Conservation (phyloP, 2,329 filamentous ascomycete species). For the Phaeosphaeria sp. region DNA sequence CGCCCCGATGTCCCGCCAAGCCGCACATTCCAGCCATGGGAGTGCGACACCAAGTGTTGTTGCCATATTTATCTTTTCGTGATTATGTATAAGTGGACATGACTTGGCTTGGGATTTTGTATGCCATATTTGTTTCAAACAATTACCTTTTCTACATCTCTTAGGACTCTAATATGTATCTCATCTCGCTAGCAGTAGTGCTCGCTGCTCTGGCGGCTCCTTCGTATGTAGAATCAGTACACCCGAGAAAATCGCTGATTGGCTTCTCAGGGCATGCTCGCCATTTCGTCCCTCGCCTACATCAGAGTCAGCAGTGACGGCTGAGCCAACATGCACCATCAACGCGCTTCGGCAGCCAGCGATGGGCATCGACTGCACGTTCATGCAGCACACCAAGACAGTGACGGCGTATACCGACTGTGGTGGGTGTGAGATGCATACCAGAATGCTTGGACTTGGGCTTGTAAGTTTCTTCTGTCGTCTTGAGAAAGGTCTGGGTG, state of each 20-base stretch:
- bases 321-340: conserved; percentile 21
- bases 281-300: background rate
- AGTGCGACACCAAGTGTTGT: background rate
- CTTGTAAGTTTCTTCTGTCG: conserved; percentile 21
- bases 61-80: background rate
- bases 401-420: conserved; percentile 36
- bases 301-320: background rate
- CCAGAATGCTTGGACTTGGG: conserved; percentile 26
- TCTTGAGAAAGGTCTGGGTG: background rate
- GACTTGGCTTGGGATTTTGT: background rate
- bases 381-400: conserved; percentile 29
- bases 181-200: background rate
- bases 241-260: background rate
- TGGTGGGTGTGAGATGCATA: conserved; percentile 29
- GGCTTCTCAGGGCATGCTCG: conserved; percentile 3
- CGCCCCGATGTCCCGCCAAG: conserved; percentile 8
- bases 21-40: conserved; percentile 1
- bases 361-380: conserved; percentile 28
- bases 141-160: background rate
- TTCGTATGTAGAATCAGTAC: background rate
- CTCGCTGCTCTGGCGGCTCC: background rate
- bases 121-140: background rate
- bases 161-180: background rate
- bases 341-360: conserved; percentile 25
- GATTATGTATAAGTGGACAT: background rate